phyloP scores from a whole-genome alignment of 108 stramenopile genomes.

The Cyclotella cryptica region DNA sequence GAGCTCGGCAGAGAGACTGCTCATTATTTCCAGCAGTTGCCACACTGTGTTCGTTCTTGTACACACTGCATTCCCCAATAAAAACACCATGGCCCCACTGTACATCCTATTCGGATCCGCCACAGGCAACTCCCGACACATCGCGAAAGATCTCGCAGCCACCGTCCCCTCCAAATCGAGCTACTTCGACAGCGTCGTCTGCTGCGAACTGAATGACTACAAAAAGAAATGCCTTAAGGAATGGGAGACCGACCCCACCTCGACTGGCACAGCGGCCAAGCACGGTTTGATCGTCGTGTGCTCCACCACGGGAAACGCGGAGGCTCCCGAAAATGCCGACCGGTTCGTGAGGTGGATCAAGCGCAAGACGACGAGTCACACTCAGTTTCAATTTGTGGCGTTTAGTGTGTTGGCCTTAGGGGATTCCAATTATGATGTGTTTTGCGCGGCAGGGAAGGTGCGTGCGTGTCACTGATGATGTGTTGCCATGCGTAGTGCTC shows the following conservation, averaged over 20 bases:
- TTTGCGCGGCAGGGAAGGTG: slow-evolving; percentile 75
- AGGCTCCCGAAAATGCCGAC: slow-evolving; percentile 87
- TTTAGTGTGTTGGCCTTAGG: slow-evolving; percentile 73
- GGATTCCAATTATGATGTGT: slow-evolving; percentile 91
- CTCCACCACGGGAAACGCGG: slow-evolving; percentile 93
- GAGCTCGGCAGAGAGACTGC: too few species aligned
- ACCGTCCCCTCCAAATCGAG: slow-evolving; percentile 22
- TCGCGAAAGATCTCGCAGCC: slow-evolving; percentile 79
- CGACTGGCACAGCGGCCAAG: slow-evolving; percentile 37
- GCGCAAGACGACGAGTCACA: slow-evolving; percentile 56
- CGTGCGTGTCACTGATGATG: background rate
- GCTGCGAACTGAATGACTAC: slow-evolving; percentile 69
- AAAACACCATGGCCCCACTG: slow-evolving; percentile 56
- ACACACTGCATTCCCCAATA: background rate
- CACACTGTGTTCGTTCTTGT: background rate
- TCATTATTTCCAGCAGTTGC: too few species aligned
- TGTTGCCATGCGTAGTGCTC: background rate
- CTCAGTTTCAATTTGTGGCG: slow-evolving; percentile 45
- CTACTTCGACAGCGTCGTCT: slow-evolving; percentile 68
- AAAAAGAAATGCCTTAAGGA: slow-evolving; percentile 63
- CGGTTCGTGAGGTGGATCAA: slow-evolving; percentile 79
- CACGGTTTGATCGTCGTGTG: slow-evolving; percentile 76
- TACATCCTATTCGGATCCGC: slow-evolving; percentile 80
- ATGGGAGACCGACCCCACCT: slow-evolving; percentile 52
- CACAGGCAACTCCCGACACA: slow-evolving; percentile 83